Percentiles rank a stretch among this genome's conserved stretches.
These are phyloP conservation scores for Salvia hispanica DNA, from an alignment of 257 asterid species.

Conservation along the genomic window DNA sequence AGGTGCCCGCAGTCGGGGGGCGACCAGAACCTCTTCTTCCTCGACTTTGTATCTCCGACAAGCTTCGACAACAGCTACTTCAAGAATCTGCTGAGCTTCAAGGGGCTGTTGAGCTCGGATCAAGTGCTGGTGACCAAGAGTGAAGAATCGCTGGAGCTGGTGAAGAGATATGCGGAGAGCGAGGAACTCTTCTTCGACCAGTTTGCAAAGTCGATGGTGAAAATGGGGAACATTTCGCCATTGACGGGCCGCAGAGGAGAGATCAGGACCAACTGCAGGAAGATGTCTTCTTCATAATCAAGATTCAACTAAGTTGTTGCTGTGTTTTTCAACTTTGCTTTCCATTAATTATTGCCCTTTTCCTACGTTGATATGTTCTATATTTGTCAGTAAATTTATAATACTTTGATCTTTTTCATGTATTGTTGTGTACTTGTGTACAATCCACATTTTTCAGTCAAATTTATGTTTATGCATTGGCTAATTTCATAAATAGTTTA, in stretches of 20 bases:
- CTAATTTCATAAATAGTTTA: too few relatives aligned
- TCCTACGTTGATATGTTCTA: too few relatives aligned
- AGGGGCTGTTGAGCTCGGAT: constrained; percentile 79
- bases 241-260: constrained; percentile 78
- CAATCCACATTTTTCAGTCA: too few relatives aligned
- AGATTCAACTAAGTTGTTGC: too few relatives aligned
- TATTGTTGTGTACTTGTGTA: too few relatives aligned
- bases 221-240: constrained; percentile 86
- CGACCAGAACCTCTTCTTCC: constrained; percentile 67
- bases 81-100: constrained; percentile 64
- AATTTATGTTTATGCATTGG: too few relatives aligned
- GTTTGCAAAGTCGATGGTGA: constrained; percentile 76
- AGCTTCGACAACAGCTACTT: constrained; percentile 78
- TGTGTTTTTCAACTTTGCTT: too few relatives aligned
- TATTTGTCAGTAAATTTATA: too few relatives aligned
- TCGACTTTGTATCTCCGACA: constrained; percentile 66
- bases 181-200: constrained; percentile 69
- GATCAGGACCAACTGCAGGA: constrained; percentile 74
- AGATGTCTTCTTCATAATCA: constrained; percentile 6
- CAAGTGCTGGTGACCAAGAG: constrained; percentile 72
- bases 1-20: constrained; percentile 82
- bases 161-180: constrained; percentile 66
- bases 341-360: too few relatives aligned
- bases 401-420: too few relatives aligned
- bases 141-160: constrained; percentile 57